Evolutionary conservation across 768 basidiomycete genomes (phyloP), one percentile per base, ranked within the genome.

Genomic region (Lactifluus volemus): DNA sequence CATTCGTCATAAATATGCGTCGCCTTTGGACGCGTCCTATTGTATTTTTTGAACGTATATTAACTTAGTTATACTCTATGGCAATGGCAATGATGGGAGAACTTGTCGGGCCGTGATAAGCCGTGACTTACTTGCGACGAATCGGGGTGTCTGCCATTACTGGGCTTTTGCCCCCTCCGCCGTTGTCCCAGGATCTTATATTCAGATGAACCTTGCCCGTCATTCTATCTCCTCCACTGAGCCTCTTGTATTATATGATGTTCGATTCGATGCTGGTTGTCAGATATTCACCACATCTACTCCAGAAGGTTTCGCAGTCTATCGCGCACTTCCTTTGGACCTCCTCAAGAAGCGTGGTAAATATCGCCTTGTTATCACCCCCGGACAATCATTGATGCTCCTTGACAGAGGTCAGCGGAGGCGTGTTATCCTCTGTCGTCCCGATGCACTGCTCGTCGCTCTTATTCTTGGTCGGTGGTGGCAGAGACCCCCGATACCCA

Each of bases 381-480:
- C 29, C 21, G 30, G 38, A 36, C 50, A 58, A 63, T 64, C 39
- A n/a, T 60, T 70, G 61, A 67, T 49, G 30, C 55, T 55, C 30
- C 57, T 60, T 58, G 56, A 41, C 69, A 93, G 90, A 92, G 71
- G 76, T 93, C 58, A 79, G 80, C 14, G 86, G 86, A 42, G 91
- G 92, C 32, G 92, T 92, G 2, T 77, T 93, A 1, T 76, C 86
- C n/a, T 78, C 81, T 29, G 88, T 82, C 17, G 79, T 90, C 14
- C 92, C 92, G 3, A 75, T 91, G 58, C 90, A 94, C 69, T 80
- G 84, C 11, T 85, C 90, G 11, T 92, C 90, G 61, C 75, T 95
- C 21, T 77, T 94, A 52, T 92, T 93, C 72, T 83, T 95, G 50
- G 78, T 93, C 57, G 92, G 92, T 52, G 92, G 92, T 49, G 91